Percentiles rank a stretch among this genome's conserved stretches.
Evolutionary conservation across 2,329 filamentous ascomycete genomes (phyloP).

Genomic region (Botrytis squamosa): DNA sequence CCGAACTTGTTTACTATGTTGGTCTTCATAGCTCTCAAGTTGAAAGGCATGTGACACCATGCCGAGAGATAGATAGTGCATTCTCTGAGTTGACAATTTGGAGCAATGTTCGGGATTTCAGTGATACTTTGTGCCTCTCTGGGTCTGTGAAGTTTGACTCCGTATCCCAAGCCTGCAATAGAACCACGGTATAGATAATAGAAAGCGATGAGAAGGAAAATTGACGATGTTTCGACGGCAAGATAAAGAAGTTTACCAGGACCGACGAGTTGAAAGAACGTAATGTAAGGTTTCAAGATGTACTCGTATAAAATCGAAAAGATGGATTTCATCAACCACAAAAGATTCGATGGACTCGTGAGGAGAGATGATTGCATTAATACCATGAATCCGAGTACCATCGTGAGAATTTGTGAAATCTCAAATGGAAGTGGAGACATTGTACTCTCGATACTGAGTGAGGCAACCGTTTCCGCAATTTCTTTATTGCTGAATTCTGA

Average conservation of each 20-base stretch:
- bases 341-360: not conserved
- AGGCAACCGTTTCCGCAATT: not conserved
- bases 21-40: not conserved
- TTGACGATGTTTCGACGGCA: not conserved
- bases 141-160: not conserved
- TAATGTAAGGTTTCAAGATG: not conserved
- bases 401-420: not conserved
- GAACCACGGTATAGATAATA: not conserved
- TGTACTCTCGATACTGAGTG: not conserved
- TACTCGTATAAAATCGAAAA: not conserved
- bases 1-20: not conserved
- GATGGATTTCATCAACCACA: not conserved
- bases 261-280: not conserved
- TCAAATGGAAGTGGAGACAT: not conserved
- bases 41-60: not conserved
- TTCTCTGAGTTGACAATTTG: not conserved
- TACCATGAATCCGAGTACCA: not conserved
- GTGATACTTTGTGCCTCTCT: not conserved
- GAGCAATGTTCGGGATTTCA: fast-evolving
- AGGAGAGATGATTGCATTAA: not conserved
- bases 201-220: not conserved
- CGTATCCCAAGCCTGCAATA: not conserved
- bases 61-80: not conserved
- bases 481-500: not conserved
- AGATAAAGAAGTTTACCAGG: not conserved